Conservation (phyloP, 805 yeast species). For the Wickerhamiella dianesei region DNA sequence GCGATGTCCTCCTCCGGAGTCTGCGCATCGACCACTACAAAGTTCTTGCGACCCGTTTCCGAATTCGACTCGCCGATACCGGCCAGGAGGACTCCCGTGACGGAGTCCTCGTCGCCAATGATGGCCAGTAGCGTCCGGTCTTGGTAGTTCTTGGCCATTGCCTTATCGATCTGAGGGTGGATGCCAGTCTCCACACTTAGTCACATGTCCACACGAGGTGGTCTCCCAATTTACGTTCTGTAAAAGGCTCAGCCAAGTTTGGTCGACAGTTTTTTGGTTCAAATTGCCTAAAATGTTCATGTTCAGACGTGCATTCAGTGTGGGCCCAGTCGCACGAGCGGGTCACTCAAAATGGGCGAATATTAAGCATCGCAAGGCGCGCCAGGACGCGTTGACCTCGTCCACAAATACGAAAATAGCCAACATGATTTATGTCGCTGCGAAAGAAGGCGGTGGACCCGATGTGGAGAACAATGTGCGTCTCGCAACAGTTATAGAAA, state of each 20-base stretch:
- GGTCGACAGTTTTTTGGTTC: no score
- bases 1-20: conserved; percentile 67
- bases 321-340: conserved; percentile 23
- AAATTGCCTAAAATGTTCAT: background rate
- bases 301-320: conserved; percentile 1
- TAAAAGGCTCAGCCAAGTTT: background rate
- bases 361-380: conserved; percentile 86
- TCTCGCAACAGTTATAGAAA: conserved; percentile 59
- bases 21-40: conserved; percentile 67
- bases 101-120: conserved; percentile 95
- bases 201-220: background rate
- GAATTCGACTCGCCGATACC: conserved; percentile 78
- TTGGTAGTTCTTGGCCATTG: conserved; percentile 30
- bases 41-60: conserved; percentile 54
- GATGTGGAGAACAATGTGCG: conserved; percentile 50
- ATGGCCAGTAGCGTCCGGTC: conserved; percentile 82
- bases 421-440: conserved; percentile 59
- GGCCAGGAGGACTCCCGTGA: conserved; percentile 88
- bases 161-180: conserved; percentile 17
- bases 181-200: background rate
- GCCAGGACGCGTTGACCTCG: conserved; percentile 71
- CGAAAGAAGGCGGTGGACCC: conserved; percentile 48
- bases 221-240: background rate
- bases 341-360: conserved; percentile 97
- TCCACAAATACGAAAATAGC: conserved; percentile 59